These are phyloP conservation scores for Oldenlandia corymbosa DNA, from an alignment of 257 asterid species.

Conservation along the genomic window DNA sequence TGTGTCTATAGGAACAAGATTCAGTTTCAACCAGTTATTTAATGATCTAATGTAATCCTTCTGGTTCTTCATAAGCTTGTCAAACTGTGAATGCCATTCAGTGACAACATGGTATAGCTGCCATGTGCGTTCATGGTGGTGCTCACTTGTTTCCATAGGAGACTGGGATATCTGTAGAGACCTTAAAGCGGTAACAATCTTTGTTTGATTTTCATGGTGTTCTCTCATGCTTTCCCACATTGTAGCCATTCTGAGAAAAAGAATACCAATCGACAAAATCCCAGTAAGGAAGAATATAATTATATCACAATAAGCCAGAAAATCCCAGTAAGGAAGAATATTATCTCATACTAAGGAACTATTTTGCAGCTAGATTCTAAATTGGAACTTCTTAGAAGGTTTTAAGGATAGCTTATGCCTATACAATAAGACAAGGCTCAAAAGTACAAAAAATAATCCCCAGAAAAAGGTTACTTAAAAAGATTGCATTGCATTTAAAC, in stretches of 20 bases:
- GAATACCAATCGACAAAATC: neutral
- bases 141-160: slow-evolving; percentile 80
- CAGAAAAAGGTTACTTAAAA: neutral
- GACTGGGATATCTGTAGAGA: slow-evolving; percentile 58
- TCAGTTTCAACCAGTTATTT: slow-evolving; percentile 69
- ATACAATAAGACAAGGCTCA: neutral
- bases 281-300: neutral
- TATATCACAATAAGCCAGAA: too few relatives aligned
- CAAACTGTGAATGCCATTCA: slow-evolving; percentile 69
- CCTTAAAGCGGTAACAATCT: slow-evolving; percentile 51
- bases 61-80: slow-evolving; percentile 62
- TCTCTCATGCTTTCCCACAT: slow-evolving; percentile 88
- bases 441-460: neutral
- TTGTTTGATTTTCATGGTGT: slow-evolving; percentile 60
- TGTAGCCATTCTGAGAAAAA: slow-evolving; percentile 64
- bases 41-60: slow-evolving; percentile 65
- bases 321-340: too few relatives aligned
- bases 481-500: slow-evolving; percentile 1
- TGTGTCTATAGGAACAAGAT: slow-evolving; percentile 78
- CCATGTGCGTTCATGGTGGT: slow-evolving; percentile 76
- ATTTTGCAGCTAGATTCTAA: too few relatives aligned
- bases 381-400: neutral
- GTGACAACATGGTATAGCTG: slow-evolving; percentile 73
- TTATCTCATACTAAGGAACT: neutral
- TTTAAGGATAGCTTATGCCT: neutral